Evolutionary conservation across 1,284 basidiomycete species (phyloP).

Genomic region (Heterobasidion annosum): DNA sequence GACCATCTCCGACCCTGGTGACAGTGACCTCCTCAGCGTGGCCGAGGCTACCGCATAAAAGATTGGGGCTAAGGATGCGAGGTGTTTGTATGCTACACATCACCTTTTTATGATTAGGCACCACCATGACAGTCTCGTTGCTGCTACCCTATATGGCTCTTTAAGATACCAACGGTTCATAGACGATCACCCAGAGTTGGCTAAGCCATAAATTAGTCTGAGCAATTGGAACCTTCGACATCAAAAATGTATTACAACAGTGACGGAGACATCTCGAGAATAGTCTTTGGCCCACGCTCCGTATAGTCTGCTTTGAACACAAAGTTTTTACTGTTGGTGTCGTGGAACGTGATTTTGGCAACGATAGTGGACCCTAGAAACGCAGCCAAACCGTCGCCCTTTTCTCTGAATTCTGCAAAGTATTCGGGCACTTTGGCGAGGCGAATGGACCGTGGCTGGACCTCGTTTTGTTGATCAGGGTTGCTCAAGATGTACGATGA

Average conservation of each 20-base stretch:
- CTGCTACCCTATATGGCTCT: background rate
- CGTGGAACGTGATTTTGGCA: constrained; percentile 71
- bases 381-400: constrained; percentile 73
- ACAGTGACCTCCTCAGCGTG: constrained; percentile 87
- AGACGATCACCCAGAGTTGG: background rate
- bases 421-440: constrained; percentile 82
- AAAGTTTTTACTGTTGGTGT: constrained; percentile 50
- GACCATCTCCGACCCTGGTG: constrained; percentile 95
- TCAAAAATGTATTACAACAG: constrained; percentile 36
- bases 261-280: constrained; percentile 68
- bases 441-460: constrained; percentile 62
- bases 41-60: constrained; percentile 55
- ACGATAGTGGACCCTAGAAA: constrained; percentile 86
- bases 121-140: background rate
- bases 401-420: constrained; percentile 85
- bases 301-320: constrained; percentile 73
- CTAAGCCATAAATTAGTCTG: background rate
- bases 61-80: constrained; percentile 10
- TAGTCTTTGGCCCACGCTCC: constrained; percentile 57
- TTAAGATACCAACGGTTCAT: background rate
- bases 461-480: constrained; percentile 56
- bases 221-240: no score
- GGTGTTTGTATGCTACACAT: constrained; percentile 7
- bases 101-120: constrained; percentile 6
- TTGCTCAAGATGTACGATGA: constrained; percentile 59